Evolutionary conservation across 257 asterid species (phyloP).

Genomic region (Petunia secreta): DNA sequence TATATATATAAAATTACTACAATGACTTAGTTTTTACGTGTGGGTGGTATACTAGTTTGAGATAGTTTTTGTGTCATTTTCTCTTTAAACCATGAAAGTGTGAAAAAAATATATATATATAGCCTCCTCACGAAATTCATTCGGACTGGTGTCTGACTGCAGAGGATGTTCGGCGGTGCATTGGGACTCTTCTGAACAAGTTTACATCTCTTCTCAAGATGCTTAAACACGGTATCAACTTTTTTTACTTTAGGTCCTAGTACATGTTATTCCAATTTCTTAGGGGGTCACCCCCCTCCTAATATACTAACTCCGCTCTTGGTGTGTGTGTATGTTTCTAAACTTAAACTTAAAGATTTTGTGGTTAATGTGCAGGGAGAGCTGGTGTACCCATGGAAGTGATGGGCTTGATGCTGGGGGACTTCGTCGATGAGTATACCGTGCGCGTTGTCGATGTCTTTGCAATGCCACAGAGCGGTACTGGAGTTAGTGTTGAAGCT

Average conservation of each 20-base stretch:
- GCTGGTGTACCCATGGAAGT: slow-evolving; percentile 98
- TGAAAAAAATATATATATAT: too few species aligned
- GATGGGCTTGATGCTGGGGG: slow-evolving; percentile 94
- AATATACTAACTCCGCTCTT: slow-evolving; percentile 40
- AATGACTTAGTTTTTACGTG: too few species aligned
- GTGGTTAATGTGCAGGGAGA: slow-evolving; percentile 45
- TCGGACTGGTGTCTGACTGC: slow-evolving; percentile 40
- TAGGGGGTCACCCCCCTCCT: slow-evolving; percentile 61
- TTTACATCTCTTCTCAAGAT: slow-evolving; percentile 72
- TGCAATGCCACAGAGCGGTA: slow-evolving; percentile 99
- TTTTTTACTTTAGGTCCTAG: too few species aligned
- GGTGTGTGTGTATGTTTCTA: too few species aligned
- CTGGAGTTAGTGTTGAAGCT: slow-evolving; percentile 97
- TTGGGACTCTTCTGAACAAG: slow-evolving; percentile 91
- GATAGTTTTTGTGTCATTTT: too few species aligned
- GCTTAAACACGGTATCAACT: too few species aligned
- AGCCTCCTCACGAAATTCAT: too few species aligned
- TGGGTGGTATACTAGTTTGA: too few species aligned
- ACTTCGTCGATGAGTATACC: slow-evolving; percentile 92
- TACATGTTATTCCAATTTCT: too few species aligned
- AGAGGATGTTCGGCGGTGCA: slow-evolving; percentile 89
- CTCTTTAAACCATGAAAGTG: too few species aligned
- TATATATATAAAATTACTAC: too few species aligned
- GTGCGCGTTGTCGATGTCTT: slow-evolving; percentile 92
- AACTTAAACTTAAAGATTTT: too few species aligned